phyloP scores from a whole-genome alignment of 2,329 filamentous ascomycete genomes.

The Cladosporium sp. region DNA sequence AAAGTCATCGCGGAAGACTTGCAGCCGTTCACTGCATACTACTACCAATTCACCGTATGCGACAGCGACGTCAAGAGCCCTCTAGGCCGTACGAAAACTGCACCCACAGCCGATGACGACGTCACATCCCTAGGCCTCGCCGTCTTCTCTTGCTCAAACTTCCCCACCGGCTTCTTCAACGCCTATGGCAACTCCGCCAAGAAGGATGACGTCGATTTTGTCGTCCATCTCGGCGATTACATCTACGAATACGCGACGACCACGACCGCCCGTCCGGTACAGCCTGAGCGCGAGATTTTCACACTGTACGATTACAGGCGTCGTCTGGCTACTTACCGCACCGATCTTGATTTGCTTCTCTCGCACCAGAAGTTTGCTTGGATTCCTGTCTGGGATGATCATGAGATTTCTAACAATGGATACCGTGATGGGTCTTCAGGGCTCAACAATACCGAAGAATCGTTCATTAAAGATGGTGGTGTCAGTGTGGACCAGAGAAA shows the following conservation, averaged over 20 bases:
- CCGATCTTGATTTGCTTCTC: slow-evolving; percentile 43
- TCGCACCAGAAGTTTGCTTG: slow-evolving; percentile 44
- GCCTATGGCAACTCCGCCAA: slow-evolving; percentile 31
- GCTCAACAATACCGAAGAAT: slow-evolving; percentile 47
- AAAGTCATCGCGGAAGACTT: slow-evolving; percentile 30
- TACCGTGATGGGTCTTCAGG: slow-evolving; percentile 43
- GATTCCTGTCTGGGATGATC: slow-evolving; percentile 44
- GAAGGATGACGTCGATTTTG: slow-evolving; percentile 43
- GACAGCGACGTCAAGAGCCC: slow-evolving; percentile 27
- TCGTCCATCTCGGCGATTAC: slow-evolving; percentile 44
- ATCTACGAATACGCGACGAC: slow-evolving; percentile 45
- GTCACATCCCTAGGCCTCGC: slow-evolving; percentile 27
- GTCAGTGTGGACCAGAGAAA: slow-evolving; percentile 47
- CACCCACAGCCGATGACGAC: slow-evolving; percentile 28
- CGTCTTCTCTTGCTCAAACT: slow-evolving; percentile 32
- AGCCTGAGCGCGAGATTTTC: slow-evolving; percentile 41
- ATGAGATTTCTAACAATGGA: slow-evolving; percentile 44
- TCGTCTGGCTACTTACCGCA: slow-evolving; percentile 43
- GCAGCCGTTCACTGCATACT: slow-evolving; percentile 30
- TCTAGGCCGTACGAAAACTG: slow-evolving; percentile 31
- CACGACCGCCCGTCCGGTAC: slow-evolving; percentile 33
- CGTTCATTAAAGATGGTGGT: slow-evolving; percentile 41
- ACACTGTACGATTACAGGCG: slow-evolving; percentile 48
- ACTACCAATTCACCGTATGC: slow-evolving; percentile 31
- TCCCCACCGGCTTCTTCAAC: slow-evolving; percentile 30